A percentile compares a stretch with the other conserved stretches of the same genome.
phyloP scores from a whole-genome alignment of 129 eudicot genomes.

The Flaveria brownii region DNA sequence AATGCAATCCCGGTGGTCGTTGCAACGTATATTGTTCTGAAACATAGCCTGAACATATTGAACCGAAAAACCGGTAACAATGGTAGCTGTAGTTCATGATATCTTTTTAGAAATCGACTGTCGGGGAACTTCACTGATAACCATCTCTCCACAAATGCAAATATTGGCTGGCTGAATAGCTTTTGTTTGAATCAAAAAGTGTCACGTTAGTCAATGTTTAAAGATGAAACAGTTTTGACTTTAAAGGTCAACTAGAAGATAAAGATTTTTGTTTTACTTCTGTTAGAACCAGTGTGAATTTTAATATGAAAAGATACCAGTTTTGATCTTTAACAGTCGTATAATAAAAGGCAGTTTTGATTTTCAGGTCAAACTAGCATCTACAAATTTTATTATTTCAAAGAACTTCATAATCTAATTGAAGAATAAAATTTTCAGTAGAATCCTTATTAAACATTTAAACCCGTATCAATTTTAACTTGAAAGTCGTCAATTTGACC shows the following conservation, averaged over 20 bases:
- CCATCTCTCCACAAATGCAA: constrained; percentile 47
- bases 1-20: constrained; percentile 45
- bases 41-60: constrained; percentile 44
- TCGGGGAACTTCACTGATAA: constrained; percentile 39
- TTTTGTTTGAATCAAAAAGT: constrained; percentile 12
- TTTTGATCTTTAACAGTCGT: neutral
- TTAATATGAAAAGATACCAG: neutral
- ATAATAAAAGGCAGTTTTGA: neutral
- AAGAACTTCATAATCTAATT: neutral
- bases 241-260: constrained; percentile 21
- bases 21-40: constrained; percentile 56
- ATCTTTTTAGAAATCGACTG: constrained; percentile 40
- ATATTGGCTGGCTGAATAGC: constrained; percentile 71
- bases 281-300: neutral
- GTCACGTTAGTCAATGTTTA: constrained; percentile 18
- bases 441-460: neutral
- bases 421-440: neutral
- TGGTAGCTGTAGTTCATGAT: constrained; percentile 35
- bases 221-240: constrained; percentile 14
- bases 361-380: neutral
- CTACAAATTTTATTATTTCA: neutral
- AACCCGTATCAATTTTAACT: neutral
- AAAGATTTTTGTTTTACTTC: constrained; percentile 1
- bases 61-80: constrained; percentile 33
- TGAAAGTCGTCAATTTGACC: constrained; percentile 8